phyloP scores from a whole-genome alignment of 495 filamentous ascomycete genomes.

The Neurospora sp. region DNA sequence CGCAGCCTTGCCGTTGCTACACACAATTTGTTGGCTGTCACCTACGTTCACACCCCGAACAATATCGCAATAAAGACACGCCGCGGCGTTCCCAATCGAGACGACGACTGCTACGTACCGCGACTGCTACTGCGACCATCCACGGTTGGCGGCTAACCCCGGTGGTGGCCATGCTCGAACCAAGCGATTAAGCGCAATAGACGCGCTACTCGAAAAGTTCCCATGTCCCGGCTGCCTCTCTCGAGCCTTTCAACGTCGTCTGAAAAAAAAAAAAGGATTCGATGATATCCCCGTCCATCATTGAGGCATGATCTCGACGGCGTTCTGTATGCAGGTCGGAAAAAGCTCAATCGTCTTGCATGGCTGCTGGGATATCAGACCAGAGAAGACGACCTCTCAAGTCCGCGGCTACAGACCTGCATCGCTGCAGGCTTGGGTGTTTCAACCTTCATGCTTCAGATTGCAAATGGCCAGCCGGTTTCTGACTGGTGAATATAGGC shows the following conservation, averaged over 20 bases:
- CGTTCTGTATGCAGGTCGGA: not conserved
- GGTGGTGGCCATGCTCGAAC: not conserved
- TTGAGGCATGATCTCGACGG: not conserved
- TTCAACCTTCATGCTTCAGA: not conserved
- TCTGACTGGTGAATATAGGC: not conserved
- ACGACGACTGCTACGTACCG: not conserved
- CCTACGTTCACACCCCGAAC: not conserved
- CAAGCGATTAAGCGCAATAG: not conserved
- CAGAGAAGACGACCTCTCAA: not conserved
- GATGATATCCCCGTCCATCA: not conserved
- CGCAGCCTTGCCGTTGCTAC: not conserved
- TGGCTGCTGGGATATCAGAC: not conserved
- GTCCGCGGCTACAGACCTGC: not conserved
- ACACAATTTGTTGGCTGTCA: not conserved
- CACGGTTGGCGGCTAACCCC: not conserved
- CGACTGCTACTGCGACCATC: not conserved
- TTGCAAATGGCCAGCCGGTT: not conserved
- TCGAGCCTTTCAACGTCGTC: not conserved
- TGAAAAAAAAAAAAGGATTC: not conserved
- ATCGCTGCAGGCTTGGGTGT: not conserved
- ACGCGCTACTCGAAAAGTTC: not conserved
- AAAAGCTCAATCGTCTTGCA: not conserved
- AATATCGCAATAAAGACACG: not conserved
- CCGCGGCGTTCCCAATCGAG: not conserved
- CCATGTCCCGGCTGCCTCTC: not conserved